Conservation (phyloP, 306 rosid genomes). For the Neltuma alba region DNA sequence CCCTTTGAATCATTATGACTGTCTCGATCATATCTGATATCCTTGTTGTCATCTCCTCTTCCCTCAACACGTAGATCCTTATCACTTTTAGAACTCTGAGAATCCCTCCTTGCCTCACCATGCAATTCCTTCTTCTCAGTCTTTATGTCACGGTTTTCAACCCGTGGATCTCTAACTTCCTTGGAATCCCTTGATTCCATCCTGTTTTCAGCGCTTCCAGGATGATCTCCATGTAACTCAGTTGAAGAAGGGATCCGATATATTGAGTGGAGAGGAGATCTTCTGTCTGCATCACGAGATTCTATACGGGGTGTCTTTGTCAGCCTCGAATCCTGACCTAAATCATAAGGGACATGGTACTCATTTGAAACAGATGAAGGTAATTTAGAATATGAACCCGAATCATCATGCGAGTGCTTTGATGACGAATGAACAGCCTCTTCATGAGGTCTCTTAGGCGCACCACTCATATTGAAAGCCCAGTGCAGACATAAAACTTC, state of each 20-base stretch:
- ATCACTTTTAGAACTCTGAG: constrained; percentile 67
- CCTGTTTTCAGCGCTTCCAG: constrained; percentile 56
- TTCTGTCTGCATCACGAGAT: constrained; percentile 73
- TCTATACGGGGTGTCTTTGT: constrained; percentile 61
- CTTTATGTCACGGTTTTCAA: constrained; percentile 78
- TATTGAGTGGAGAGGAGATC: constrained; percentile 69
- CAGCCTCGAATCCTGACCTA: constrained; percentile 61
- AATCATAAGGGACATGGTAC: constrained; percentile 63
- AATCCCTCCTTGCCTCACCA: constrained; percentile 67
- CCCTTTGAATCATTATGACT: constrained; percentile 60
- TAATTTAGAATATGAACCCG: constrained; percentile 59
- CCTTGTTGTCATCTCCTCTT: constrained; percentile 73
- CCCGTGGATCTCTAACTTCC: constrained; percentile 65
- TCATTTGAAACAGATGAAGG: constrained; percentile 58
- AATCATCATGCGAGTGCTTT: constrained; percentile 72
- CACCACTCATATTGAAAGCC: too few species aligned
- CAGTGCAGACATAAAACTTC: too few species aligned
- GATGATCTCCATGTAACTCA: constrained; percentile 64
- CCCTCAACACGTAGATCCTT: constrained; percentile 69
- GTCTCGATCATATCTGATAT: constrained; percentile 67
- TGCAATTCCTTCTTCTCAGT: constrained; percentile 65
- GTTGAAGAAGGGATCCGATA: constrained; percentile 65
- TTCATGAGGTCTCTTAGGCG: constrained; percentile 71
- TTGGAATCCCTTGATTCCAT: constrained; percentile 66
- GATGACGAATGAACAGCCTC: constrained; percentile 70